Evolutionary conservation across 768 basidiomycete species (phyloP), one percentile per base, ranked within the genome.

Genomic region (Boletus subcaerulescens): DNA sequence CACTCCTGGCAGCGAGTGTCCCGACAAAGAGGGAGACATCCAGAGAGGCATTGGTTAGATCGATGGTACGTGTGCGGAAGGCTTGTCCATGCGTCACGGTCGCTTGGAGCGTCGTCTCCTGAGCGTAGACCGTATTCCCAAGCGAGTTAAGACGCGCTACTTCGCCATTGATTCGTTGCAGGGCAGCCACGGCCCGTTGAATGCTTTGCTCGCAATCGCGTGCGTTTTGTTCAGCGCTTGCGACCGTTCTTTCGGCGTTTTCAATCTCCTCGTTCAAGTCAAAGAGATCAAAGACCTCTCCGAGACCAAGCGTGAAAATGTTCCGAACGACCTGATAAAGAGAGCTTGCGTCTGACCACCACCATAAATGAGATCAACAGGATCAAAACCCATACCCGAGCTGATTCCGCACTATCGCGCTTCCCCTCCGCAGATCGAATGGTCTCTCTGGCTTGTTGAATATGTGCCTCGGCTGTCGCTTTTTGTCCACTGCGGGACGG

Each of bases 181-280:
- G 13, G 6, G 51, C 54, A 12, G 22, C 39, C 13, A 48, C 3
- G 5, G 60, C 59, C 1, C 38, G 60, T 11, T 42, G 59, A 15
- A 61, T 44, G 38, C 55, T 61, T 22, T 61, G 33, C 24, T 52
- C 26, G 29, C 59, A 57, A 1, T 17, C 20, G 8, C 17, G 32
- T 29, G n/a, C 45, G 24, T 53, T 57, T n/a, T 20, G 31, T 42
- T 42, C 22, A 3, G 60, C 59, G 12, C 38, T 50, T 3, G 55
- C 31, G 36, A 61, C n/a, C 15, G 33, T 57, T 32, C 60, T 49
- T 26, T 50, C 48, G 2, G 59, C 48, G 2, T 13, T 15, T 11
- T 50, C 51, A 10, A 61, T 57, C 14, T 61, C 60, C 40, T 57
- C 51, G 31, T 61, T 61, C 42, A 61, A 17, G 45, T 61, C 55